Evolutionary conservation across 2,329 filamentous ascomycete genomes (phyloP), one percentile per base, ranked within the genome.

Genomic region (Calonectria pseudoturangicola): DNA sequence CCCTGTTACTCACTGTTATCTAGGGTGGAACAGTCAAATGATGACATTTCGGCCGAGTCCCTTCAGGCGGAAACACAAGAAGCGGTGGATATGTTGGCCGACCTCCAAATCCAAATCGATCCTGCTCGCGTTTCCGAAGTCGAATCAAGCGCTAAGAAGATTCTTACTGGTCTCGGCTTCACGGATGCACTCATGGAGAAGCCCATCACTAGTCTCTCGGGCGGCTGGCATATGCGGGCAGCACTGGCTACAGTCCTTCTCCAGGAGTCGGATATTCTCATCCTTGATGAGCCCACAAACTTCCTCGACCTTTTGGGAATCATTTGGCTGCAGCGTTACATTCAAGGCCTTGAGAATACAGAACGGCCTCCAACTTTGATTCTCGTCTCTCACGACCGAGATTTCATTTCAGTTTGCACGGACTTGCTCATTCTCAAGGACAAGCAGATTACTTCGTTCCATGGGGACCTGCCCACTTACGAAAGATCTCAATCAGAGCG

Each of bases 281-380:
- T 97, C 64, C 90, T 97, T 2, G 95, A 97, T 81, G 95, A 97
- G 81, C 95, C 95, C 0, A 97, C 95, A 41, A 97, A 97, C 80
- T 97, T 95, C 80, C 88, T 97, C 1, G 95, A 97, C 79, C 86
- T 97, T 0, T 88, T 95, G 0, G 94, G 94, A 1, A 95, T 98
- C 70, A 91, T 98, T 69, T 97, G 95, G 94, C 87, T 98, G 1
- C 93, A 97, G 80, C 89, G 89, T 15, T 93, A 95, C 79, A 89
- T 98, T 12, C 86, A 89, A 45, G 85, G 88, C 1, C 82, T 93
- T 3, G 87, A 87, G 4, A 88, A 91, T 25, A 82, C 82, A 0
- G 84, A 87, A 0, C 84, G 87, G 2, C 90, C 89, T 0, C 90
- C 90, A 0, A 97, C 94, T 0, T 87, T 97, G 1, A 87, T 97